Evolutionary conservation across 1,284 basidiomycete species (phyloP), one percentile per base, ranked within the genome.

Genomic region (Filobasidium uniguttulatum): DNA sequence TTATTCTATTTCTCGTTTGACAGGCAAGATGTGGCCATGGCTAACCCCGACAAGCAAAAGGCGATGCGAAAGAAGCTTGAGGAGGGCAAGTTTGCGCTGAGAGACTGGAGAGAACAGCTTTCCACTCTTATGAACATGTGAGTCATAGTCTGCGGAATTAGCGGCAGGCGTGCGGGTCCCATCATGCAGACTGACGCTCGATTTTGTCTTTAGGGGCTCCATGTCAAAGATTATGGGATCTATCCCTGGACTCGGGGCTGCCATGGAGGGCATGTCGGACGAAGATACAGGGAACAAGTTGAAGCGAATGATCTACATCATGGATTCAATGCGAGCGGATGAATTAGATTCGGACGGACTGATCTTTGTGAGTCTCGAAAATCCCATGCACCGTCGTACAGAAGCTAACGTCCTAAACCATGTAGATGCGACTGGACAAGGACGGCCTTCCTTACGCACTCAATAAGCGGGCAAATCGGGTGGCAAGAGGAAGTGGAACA

Each of bases 231-330:
- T 99, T 60, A 91, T 93, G 14, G 90, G 87, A 19, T 98, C 98
- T 90, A 98, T 99, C 55, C 93, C 93, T 3, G 93, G 93, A 28
- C 78, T 99, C 60, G 83, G 85, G 57, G 86, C 88, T 35, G 74
- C 98, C 64, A 76, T 97, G 50, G 81, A 83, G 62, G 90, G 86
- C 34, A 83, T 83, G 26, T 87, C 89, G 63, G 90, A 94, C 64
- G 93, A 96, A 62, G 88, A 87, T 31, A 82, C 85, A 1, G 57
- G 64, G 3, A 69, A 79, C 57, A 82, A 87, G 53, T 83, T 99
- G 80, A 97, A 97, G 72, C 82, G 90, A 55, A 91, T 99, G 86
- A 85, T 97, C 58, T 98, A 85, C 73, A 97, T 99, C 64, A 96
- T 89, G 20, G 93, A 99, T 70, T 89, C 86, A 61, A 99, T 99